Conservation (phyloP, 2,329 filamentous ascomycete genomes). For the Drechmeria coniospora region DNA sequence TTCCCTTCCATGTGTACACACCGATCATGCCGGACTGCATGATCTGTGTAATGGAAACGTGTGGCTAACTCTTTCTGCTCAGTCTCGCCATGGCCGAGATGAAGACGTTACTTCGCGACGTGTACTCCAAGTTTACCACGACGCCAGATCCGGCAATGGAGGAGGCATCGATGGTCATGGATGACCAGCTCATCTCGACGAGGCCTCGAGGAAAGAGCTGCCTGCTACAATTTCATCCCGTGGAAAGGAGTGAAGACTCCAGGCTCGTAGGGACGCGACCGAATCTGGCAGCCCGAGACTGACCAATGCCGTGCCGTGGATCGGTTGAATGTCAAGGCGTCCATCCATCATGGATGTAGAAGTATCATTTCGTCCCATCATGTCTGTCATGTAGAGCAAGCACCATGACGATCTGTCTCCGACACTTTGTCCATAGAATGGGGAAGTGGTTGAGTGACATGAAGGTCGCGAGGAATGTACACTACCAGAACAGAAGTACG, state of each 20-base stretch:
- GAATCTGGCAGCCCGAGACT: too few relatives aligned
- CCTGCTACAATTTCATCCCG: slow-evolving; percentile 31
- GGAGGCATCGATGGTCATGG: slow-evolving; percentile 43
- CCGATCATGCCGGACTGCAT: background rate
- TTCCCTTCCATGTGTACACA: slow-evolving; percentile 2
- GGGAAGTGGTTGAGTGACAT: too few relatives aligned
- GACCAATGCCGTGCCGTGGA: too few relatives aligned
- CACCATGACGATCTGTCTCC: too few relatives aligned
- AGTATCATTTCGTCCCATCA: too few relatives aligned
- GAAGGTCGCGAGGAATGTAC: too few relatives aligned
- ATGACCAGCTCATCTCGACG: slow-evolving; percentile 53
- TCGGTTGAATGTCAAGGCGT: too few relatives aligned
- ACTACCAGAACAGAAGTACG: too few relatives aligned
- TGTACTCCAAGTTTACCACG: slow-evolving; percentile 45
- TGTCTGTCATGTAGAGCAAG: too few relatives aligned
- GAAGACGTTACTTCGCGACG: slow-evolving; percentile 46
- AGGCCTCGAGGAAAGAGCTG: slow-evolving; percentile 45
- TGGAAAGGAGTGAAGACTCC: too few relatives aligned
- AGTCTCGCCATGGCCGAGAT: slow-evolving; percentile 50
- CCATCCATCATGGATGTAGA: too few relatives aligned
- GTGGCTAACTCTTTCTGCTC: background rate
- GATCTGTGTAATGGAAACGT: background rate
- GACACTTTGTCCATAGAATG: too few relatives aligned
- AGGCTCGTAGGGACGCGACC: slow-evolving; percentile 3
- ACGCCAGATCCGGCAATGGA: slow-evolving; percentile 37